Evolutionary conservation across 495 filamentous ascomycete genomes (phyloP).

Genomic region (Chaetomidium leptoderma): DNA sequence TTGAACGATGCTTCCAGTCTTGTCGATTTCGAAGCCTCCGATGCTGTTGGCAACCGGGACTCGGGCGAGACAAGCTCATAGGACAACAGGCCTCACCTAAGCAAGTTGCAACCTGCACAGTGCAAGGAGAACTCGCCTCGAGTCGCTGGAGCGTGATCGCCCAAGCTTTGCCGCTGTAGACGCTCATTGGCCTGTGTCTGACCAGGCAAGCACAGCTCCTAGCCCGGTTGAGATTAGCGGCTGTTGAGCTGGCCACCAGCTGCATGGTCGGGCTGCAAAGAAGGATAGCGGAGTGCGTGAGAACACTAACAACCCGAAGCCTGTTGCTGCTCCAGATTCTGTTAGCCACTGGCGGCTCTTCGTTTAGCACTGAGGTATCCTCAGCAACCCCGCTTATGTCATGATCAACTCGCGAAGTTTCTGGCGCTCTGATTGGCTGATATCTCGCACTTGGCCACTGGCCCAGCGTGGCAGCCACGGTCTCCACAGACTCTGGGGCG

Average conservation of each 20-base stretch:
- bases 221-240: conserved; percentile 26
- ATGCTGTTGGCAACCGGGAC: no score
- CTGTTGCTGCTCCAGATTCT: no score
- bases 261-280: neutral
- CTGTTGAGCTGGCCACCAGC: conserved; percentile 23
- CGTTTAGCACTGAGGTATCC: neutral
- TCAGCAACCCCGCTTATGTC: conserved; percentile 23
- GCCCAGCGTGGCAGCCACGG: conserved; percentile 17
- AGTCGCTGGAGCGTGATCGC: neutral
- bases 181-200: conserved; percentile 23
- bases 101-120: neutral
- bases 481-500: conserved; percentile 18
- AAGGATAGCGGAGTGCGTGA: neutral
- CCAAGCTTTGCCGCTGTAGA: conserved; percentile 12
- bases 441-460: neutral
- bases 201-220: conserved; percentile 22
- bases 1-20: no score
- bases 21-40: neutral
- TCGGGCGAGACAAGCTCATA: no score
- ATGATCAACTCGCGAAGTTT: conserved; percentile 13
- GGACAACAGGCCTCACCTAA: no score
- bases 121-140: conserved; percentile 14
- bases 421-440: conserved; percentile 21
- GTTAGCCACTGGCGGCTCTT: conserved; percentile 6
- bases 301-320: neutral